A percentile compares a stretch with the other conserved stretches of the same genome.
These are phyloP conservation scores for Closterium sp. DNA, from an alignment of 139 green algal genomes.

Conservation along the genomic window DNA sequence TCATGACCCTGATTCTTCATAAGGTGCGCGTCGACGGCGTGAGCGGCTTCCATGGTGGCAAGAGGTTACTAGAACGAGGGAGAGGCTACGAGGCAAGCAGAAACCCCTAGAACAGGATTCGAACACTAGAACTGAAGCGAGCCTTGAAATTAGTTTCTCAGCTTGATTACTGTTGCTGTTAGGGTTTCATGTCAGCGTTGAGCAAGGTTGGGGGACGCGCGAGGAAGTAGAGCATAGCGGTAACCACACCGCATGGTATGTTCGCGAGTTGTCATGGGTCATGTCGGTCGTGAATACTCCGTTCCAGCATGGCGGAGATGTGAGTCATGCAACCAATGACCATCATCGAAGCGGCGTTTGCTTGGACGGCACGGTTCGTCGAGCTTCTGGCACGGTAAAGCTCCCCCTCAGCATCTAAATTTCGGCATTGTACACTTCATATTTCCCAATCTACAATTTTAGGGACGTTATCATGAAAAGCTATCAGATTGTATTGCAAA, in stretches of 20 bases:
- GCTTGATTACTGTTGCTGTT: not conserved
- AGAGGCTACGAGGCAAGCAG: not conserved
- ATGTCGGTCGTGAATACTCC: too few relatives aligned
- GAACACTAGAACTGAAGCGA: not conserved
- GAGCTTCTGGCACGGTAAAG: not conserved
- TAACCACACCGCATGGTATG: too few relatives aligned
- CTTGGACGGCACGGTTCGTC: not conserved
- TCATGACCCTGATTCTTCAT: not conserved
- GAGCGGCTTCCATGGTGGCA: not conserved
- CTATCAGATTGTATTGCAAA: not conserved
- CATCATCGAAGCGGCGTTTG: not conserved
- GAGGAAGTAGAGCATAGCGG: too few relatives aligned
- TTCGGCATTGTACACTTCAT: too few relatives aligned
- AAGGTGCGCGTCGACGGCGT: not conserved
- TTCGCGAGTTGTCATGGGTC: too few relatives aligned
- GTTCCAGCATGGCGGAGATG: too few relatives aligned
- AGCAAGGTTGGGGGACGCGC: too few relatives aligned
- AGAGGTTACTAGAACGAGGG: not conserved
- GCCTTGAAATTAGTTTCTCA: not conserved
- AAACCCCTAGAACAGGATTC: too few relatives aligned
- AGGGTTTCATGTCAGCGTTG: not conserved
- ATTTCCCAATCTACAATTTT: too few relatives aligned
- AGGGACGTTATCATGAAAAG: too few relatives aligned
- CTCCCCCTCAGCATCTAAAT: not conserved
- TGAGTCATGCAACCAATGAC: too few relatives aligned